These are phyloP conservation scores for Alliaria petiolata DNA, from an alignment of 345 rosid genomes.

Conservation along the genomic window DNA sequence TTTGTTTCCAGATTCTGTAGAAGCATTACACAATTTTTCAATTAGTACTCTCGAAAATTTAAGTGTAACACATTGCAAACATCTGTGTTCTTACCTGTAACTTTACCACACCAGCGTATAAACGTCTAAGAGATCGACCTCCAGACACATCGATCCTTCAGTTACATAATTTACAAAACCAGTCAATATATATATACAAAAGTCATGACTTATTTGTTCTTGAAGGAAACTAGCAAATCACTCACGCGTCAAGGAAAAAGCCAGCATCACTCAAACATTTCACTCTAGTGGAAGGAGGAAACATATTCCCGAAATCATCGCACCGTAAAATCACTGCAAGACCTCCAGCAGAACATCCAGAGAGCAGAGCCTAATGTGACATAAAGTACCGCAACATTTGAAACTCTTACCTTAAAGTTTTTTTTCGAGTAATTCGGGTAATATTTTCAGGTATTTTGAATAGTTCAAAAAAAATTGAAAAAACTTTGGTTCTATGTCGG, in stretches of 20 bases:
- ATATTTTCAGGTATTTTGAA: too few relatives aligned
- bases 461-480: too few relatives aligned
- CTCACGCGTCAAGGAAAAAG: constrained; percentile 83
- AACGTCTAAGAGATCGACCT: constrained; percentile 65
- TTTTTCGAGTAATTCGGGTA: too few relatives aligned
- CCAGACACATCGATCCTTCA: constrained; percentile 83
- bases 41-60: background rate
- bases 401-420: background rate
- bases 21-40: background rate
- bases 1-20: constrained; percentile 22
- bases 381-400: background rate
- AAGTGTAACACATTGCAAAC: background rate
- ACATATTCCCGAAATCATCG: constrained; percentile 71
- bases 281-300: constrained; percentile 53
- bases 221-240: constrained; percentile 11
- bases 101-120: constrained; percentile 63
- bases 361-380: constrained; percentile 67
- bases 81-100: constrained; percentile 53
- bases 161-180: constrained; percentile 18
- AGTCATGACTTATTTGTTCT: background rate
- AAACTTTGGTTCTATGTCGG: too few relatives aligned
- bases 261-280: constrained; percentile 98
- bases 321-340: constrained; percentile 79
- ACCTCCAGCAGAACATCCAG: constrained; percentile 98
- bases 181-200: background rate